phyloP scores from a whole-genome alignment of 371 early-diverging fungal species.

The Blakeslea trispora region DNA sequence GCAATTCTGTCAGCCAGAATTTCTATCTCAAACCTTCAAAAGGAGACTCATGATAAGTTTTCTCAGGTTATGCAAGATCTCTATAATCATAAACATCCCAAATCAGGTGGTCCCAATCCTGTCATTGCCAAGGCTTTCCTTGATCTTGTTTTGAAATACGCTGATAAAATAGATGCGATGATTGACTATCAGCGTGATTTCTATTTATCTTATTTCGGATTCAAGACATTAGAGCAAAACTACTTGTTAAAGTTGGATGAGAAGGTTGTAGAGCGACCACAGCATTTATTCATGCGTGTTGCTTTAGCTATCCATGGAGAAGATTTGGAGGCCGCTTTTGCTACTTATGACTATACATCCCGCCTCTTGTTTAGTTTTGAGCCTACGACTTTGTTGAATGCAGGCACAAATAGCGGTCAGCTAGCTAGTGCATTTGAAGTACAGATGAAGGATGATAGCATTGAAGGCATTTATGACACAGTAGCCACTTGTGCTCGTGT shows the following conservation, averaged over 20 bases:
- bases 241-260: conserved; percentile 84
- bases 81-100: conserved; percentile 76
- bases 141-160: conserved; percentile 62
- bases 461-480: conserved; percentile 95
- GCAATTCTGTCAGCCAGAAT: conserved; percentile 91
- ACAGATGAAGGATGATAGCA: conserved; percentile 55
- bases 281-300: conserved; percentile 96
- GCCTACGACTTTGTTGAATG: conserved; percentile 95
- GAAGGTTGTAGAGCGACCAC: conserved; percentile 86
- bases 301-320: conserved; percentile 90
- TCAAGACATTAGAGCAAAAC: conserved; percentile 91
- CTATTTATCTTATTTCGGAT: conserved; percentile 93
- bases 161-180: conserved; percentile 75
- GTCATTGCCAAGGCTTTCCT: conserved; percentile 75
- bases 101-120: conserved; percentile 68
- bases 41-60: conserved; percentile 87
- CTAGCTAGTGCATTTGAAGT: conserved; percentile 55
- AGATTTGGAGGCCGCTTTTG: conserved; percentile 83
- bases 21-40: conserved; percentile 87
- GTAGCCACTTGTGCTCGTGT: conserved; percentile 90
- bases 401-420: conserved; percentile 89
- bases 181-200: conserved; percentile 93
- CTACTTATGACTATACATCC: conserved; percentile 90
- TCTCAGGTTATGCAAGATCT: conserved; percentile 57
- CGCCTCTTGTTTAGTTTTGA: conserved; percentile 91